phyloP scores from a whole-genome alignment of 2,329 filamentous ascomycete genomes.

The Stromatinia cepivora region DNA sequence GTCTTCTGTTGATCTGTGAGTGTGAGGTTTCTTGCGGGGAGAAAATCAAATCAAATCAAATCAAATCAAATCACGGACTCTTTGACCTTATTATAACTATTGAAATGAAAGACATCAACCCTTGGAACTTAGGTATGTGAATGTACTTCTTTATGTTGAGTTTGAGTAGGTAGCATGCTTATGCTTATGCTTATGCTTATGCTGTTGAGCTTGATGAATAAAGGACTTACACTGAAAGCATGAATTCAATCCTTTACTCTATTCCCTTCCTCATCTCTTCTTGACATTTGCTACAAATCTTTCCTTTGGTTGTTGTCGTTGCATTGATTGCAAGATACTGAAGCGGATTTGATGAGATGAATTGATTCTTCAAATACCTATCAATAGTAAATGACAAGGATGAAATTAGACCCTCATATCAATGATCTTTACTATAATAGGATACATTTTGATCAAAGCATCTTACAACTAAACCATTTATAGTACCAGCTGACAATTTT shows the following conservation, averaged over 20 bases:
- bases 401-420: background rate
- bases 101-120: too few relatives aligned
- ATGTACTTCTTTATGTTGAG: too few relatives aligned
- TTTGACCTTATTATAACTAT: too few relatives aligned
- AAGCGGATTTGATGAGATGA: background rate
- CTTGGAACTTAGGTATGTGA: too few relatives aligned
- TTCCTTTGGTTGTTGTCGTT: background rate
- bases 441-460: background rate
- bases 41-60: too few relatives aligned
- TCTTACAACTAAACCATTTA: slow-evolving; percentile 5
- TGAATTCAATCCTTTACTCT: too few relatives aligned
- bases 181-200: background rate
- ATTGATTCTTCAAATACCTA: background rate
- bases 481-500: background rate
- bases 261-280: too few relatives aligned
- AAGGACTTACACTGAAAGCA: too few relatives aligned
- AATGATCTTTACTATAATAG: background rate
- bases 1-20: background rate
- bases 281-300: too few relatives aligned
- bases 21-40: too few relatives aligned
- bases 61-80: too few relatives aligned
- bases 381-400: background rate
- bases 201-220: background rate
- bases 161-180: too few relatives aligned
- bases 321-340: background rate